Base-by-base conservation (phyloP, 257 asterid genomes). In the Scutellaria galericulata region DNA sequence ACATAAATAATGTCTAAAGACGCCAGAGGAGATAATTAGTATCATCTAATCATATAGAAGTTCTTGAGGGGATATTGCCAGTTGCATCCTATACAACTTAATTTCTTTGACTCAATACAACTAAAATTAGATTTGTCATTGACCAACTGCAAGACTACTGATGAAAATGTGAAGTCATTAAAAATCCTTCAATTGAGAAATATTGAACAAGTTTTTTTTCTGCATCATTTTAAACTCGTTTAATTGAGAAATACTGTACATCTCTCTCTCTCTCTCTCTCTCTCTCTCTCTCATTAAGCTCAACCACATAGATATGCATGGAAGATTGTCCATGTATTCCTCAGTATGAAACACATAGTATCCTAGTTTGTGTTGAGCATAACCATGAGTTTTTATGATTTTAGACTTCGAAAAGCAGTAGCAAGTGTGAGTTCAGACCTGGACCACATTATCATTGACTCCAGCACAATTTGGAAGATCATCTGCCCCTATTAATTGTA, bases 371-470 rank as follows among this genome's bases (percentile, higher is more conserved):
- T 35, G 27, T 37, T 62, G 63, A 7, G 54, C 65, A 62, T 51
- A 68, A 62, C 24, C 68, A 61, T 48, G 45, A 54, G 45, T 42
- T 55, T 44, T 66, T 71, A 53, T 50, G 48, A 60, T 63, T 67
- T 51, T 41, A 64, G 41, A 44, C 76, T 63, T 52, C 35, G 31
- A 72, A 45, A 72, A 52, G 31, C 48, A 63, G 56, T 41, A 66
- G 81, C 70, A 82, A 31, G 61, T 63, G 61, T 44, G 42, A 37
- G 79, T 31, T 50, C 79, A 72, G 65, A 86, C 92, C 89, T 82
- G 89, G 71, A 84, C 73, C 77, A 87, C 81, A 66, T 71, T 66
- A 64, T 84, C 86, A 52, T 68, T 55, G 7, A 75, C 81, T 66
- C 71, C 77, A 58, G 75, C 75, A 70, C 66, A 76, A 41, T 74